These are phyloP conservation scores for Fomitopsis schrenkii DNA, from an alignment of 1,284 basidiomycete genomes.

Conservation along the genomic window DNA sequence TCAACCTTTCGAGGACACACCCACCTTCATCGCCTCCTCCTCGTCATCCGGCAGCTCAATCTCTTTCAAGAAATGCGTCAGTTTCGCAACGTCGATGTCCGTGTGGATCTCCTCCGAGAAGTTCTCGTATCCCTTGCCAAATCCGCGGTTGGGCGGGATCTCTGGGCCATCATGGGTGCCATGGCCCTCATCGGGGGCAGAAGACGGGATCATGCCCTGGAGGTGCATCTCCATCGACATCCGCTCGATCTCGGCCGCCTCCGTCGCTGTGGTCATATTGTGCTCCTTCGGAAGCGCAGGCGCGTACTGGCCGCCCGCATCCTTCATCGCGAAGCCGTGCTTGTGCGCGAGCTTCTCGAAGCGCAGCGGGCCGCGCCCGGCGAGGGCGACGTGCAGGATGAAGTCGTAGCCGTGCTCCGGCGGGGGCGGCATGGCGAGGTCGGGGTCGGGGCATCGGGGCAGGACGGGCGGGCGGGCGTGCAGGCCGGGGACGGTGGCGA, in stretches of 20 bases:
- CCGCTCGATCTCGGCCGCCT: slow-evolving; percentile 31
- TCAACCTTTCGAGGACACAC: not conserved
- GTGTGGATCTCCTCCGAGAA: slow-evolving; percentile 44
- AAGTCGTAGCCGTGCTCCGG: slow-evolving; percentile 67
- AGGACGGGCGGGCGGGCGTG: slow-evolving; percentile 60
- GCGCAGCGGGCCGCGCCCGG: slow-evolving; percentile 57
- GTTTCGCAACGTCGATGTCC: slow-evolving; percentile 41
- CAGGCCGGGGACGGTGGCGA: slow-evolving; percentile 52
- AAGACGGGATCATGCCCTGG: slow-evolving; percentile 10
- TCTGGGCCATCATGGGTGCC: slow-evolving; percentile 22
- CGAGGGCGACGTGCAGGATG: slow-evolving; percentile 69
- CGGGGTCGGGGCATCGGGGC: slow-evolving; percentile 32
- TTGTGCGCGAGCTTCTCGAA: slow-evolving; percentile 70
- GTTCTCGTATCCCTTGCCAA: slow-evolving; percentile 45
- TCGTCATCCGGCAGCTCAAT: slow-evolving; percentile 28
- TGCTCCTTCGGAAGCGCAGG: slow-evolving; percentile 37
- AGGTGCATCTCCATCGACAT: slow-evolving; percentile 28
- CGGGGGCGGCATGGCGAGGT: slow-evolving; percentile 33
- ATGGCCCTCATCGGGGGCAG: slow-evolving; percentile 7
- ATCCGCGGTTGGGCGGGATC: slow-evolving; percentile 40
- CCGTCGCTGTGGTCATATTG: slow-evolving; percentile 14
- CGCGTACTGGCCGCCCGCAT: slow-evolving; percentile 55
- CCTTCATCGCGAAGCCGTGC: slow-evolving; percentile 67
- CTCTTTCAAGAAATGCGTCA: slow-evolving; percentile 55
- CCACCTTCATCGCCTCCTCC: not conserved